Conservation (phyloP, 2,329 filamentous ascomycete genomes). For the Ophiostoma pallidulum region DNA sequence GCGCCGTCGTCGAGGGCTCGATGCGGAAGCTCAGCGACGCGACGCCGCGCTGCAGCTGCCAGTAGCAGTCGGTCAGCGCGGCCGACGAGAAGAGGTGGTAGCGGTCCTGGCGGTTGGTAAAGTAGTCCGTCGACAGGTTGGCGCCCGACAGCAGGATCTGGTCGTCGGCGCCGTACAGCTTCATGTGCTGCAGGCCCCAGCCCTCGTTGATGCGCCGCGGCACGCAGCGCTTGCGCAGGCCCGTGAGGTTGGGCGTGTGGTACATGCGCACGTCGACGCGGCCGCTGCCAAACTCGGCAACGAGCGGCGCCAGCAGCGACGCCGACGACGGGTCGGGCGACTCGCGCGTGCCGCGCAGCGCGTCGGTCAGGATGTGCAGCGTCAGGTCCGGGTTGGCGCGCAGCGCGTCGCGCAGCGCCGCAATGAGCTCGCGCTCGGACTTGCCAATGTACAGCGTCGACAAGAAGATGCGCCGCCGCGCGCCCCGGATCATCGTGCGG, state of each 20-base stretch:
- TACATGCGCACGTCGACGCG: constrained; percentile 95
- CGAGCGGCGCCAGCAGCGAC: constrained; percentile 75
- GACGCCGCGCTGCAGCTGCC: constrained; percentile 64
- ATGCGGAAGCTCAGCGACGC: constrained; percentile 76
- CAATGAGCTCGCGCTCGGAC: constrained; percentile 75
- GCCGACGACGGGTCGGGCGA: constrained; percentile 78
- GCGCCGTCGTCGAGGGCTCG: constrained; percentile 40
- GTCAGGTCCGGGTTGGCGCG: constrained; percentile 63
- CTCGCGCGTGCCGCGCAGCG: constrained; percentile 82
- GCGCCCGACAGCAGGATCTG: constrained; percentile 92
- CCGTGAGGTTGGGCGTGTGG: constrained; percentile 91
- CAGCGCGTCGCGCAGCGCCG: constrained; percentile 66
- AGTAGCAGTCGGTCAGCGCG: constrained; percentile 75
- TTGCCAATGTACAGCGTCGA: constrained; percentile 97
- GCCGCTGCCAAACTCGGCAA: constrained; percentile 71
- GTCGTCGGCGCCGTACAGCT: constrained; percentile 91
- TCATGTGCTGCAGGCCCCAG: constrained; percentile 98
- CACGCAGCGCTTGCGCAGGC: constrained; percentile 70
- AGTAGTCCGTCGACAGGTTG: constrained; percentile 89
- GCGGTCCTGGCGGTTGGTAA: constrained; percentile 87
- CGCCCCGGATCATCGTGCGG: constrained; percentile 77
- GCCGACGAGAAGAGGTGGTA: constrained; percentile 84
- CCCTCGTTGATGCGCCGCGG: constrained; percentile 93
- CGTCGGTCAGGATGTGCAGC: constrained; percentile 85
- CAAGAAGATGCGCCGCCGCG: constrained; percentile 72